Conservation (phyloP, 768 basidiomycete genomes). For the Auriscalpium orientale region DNA sequence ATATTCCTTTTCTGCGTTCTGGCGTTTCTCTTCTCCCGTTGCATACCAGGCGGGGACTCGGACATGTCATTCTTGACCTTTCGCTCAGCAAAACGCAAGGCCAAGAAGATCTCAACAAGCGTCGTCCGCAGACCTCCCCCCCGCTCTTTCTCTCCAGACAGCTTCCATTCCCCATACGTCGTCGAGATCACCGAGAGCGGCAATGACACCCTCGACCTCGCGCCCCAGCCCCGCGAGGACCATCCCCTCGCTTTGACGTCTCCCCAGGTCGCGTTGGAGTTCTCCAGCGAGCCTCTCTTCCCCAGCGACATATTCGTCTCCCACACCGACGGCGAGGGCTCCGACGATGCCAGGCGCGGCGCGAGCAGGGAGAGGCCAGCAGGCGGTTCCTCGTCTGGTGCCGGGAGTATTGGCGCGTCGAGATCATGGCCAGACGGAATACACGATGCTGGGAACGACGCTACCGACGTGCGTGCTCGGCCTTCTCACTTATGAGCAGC, state of each 20-base stretch:
- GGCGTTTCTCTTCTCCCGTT: background rate
- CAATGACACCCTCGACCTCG: background rate
- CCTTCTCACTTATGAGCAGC: background rate
- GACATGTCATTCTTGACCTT: conserved; percentile 10
- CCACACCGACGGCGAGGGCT: background rate
- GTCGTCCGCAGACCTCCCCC: background rate
- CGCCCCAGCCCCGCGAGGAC: background rate
- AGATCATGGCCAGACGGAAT: background rate
- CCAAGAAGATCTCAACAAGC: conserved; percentile 8
- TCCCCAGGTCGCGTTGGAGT: conserved; percentile 5
- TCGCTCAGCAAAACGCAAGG: conserved; percentile 12
- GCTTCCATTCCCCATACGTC: background rate
- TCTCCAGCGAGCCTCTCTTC: conserved; percentile 6
- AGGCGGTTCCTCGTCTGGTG: background rate
- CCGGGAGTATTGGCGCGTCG: background rate
- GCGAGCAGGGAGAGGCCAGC: background rate
- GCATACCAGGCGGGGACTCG: background rate
- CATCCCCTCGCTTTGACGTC: background rate
- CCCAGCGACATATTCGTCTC: background rate
- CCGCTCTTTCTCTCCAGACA: background rate
- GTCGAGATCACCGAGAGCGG: conserved; percentile 8
- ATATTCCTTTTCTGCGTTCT: background rate
- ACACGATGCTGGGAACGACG: background rate
- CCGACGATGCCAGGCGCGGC: background rate
- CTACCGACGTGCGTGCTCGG: background rate